Percentiles rank a stretch among this genome's conserved stretches.
These are phyloP conservation scores for Aspergillus sp. DNA, from an alignment of 2,329 filamentous ascomycete genomes.

Conservation along the genomic window DNA sequence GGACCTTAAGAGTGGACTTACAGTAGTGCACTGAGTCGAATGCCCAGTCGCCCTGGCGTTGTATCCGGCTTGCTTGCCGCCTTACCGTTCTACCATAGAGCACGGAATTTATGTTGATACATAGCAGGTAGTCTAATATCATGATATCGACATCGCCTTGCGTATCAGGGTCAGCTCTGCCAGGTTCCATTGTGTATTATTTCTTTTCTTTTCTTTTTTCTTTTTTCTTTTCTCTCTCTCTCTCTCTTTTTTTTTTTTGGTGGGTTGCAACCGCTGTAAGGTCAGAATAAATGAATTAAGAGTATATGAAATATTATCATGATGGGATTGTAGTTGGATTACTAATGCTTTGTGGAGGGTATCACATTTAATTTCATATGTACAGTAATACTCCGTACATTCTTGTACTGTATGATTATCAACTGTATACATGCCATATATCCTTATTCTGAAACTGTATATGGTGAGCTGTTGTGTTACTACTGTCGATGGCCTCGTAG, in stretches of 20 bases:
- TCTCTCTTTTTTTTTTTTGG: too few relatives aligned
- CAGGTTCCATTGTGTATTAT: constrained; percentile 12
- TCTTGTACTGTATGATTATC: too few relatives aligned
- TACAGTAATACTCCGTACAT: background rate
- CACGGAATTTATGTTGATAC: constrained; percentile 38
- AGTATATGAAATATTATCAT: background rate
- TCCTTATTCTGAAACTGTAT: too few relatives aligned
- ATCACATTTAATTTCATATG: background rate
- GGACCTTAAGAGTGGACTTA: constrained; percentile 11
- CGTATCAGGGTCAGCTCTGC: constrained; percentile 21
- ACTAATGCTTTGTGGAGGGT: background rate
- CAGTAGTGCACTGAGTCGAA: constrained; percentile 17
- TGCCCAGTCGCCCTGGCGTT: constrained; percentile 14
- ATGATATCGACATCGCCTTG: constrained; percentile 45
- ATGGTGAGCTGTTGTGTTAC: too few relatives aligned
- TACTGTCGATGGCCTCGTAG: too few relatives aligned
- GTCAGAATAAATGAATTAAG: too few relatives aligned
- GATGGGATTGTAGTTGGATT: background rate
- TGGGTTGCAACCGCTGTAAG: too few relatives aligned
- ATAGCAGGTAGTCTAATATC: constrained; percentile 50
- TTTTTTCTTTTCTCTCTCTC: too few relatives aligned
- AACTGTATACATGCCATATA: too few relatives aligned
- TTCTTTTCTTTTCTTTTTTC: background rate
- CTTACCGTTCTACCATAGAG: constrained; percentile 25
- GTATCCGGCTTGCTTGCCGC: constrained; percentile 1